A percentile compares a stretch with the other conserved stretches of the same genome.
Conservation (phyloP, 2,329 filamentous ascomycete species). For the Colletotrichum sp. region DNA sequence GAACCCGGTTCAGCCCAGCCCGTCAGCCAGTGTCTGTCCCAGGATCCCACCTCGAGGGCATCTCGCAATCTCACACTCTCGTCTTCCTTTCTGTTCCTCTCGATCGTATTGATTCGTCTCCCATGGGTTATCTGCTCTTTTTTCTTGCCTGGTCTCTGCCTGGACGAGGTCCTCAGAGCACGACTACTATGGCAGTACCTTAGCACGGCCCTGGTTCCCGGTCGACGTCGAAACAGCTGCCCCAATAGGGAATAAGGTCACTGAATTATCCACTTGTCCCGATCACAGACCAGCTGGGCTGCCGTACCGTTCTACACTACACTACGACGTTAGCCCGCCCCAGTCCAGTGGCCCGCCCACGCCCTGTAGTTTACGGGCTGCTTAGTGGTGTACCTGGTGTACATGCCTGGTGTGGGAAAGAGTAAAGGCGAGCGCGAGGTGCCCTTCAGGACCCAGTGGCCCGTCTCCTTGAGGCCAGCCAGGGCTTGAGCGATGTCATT, state of each 20-base stretch:
- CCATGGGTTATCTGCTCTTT: not conserved
- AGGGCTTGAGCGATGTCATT: conserved; percentile 13
- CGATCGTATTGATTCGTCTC: not conserved
- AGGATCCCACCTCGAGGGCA: not conserved
- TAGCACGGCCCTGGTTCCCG: not conserved
- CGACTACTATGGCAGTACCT: not conserved
- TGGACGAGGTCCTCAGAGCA: not conserved
- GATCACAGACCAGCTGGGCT: conserved; percentile 1
- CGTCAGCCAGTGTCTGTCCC: not conserved
- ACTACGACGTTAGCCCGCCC: not conserved
- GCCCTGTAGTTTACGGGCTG: not conserved
- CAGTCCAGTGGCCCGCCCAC: not conserved
- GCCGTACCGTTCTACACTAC: conserved; percentile 1
- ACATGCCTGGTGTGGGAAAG: not conserved
- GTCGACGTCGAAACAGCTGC: conserved; percentile 6
- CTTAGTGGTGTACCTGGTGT: not conserved
- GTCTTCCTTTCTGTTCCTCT: not conserved
- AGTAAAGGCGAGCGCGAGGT: not conserved
- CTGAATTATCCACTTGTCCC: not conserved
- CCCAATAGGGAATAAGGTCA: conserved; percentile 6
- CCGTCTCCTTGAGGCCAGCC: conserved; percentile 2
- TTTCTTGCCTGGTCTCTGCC: not conserved
- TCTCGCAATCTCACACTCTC: not conserved
- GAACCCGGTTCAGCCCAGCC: not conserved
- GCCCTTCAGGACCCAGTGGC: not conserved